A percentile compares a stretch with the other conserved stretches of the same genome.
Evolutionary conservation across 306 rosid species (phyloP).

Genomic region (Quillaja saponaria): DNA sequence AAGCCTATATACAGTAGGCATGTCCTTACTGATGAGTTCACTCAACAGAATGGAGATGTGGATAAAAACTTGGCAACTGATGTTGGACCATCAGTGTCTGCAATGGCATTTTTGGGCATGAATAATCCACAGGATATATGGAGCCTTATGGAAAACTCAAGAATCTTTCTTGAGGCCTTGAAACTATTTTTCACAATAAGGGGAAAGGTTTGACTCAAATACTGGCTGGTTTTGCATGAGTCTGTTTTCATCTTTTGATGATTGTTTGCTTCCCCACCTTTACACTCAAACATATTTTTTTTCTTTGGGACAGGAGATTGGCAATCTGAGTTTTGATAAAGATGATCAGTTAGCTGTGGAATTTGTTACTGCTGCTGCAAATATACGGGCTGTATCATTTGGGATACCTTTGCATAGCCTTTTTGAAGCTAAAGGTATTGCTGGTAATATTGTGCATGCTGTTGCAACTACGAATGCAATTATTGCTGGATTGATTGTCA

Average conservation of each 20-base stretch:
- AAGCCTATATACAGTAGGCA: constrained; percentile 78
- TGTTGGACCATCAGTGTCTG: constrained; percentile 62
- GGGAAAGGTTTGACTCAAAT: constrained; percentile 60
- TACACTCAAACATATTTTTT: not conserved
- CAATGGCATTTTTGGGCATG: constrained; percentile 86
- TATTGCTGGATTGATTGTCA: constrained; percentile 96
- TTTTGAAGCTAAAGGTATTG: constrained; percentile 99
- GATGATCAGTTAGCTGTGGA: constrained; percentile 99
- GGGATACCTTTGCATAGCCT: constrained; percentile 92
- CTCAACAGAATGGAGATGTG: constrained; percentile 70
- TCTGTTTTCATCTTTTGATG: constrained; percentile 18
- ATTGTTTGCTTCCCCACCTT: constrained; percentile 6
- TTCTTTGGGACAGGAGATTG: constrained; percentile 61
- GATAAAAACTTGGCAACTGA: constrained; percentile 42
- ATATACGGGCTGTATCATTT: constrained; percentile 88
- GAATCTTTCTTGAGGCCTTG: constrained; percentile 76
- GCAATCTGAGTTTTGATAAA: constrained; percentile 89
- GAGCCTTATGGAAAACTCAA: constrained; percentile 81
- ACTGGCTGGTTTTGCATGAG: constrained; percentile 22
- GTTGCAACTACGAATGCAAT: constrained; percentile 97
- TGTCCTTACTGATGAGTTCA: constrained; percentile 53
- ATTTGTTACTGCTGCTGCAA: constrained; percentile 96
- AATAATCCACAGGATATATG: constrained; percentile 98
- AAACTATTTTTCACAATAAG: constrained; percentile 75
- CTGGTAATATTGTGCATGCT: constrained; percentile 98